Conservation (phyloP, 306 rosid species). For the Acacia confusa region DNA sequence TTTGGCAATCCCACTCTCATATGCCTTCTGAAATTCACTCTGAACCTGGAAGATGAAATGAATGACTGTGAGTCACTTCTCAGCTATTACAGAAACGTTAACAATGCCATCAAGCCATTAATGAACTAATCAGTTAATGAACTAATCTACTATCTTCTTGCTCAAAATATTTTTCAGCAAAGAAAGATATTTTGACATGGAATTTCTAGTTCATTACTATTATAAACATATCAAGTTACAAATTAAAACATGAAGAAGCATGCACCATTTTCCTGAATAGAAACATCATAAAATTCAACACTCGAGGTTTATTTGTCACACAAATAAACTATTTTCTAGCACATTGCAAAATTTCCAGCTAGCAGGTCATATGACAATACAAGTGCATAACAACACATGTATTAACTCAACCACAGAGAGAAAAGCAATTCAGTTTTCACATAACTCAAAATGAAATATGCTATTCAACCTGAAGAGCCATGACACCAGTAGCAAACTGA, state of each 20-base stretch:
- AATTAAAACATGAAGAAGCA: slow-evolving; percentile 7
- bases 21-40: slow-evolving; percentile 92
- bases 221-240: slow-evolving; percentile 11
- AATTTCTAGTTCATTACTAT: background rate
- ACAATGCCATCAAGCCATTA: background rate
- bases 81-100: slow-evolving; percentile 9
- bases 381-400: background rate
- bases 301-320: background rate
- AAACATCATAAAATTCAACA: slow-evolving; percentile 1
- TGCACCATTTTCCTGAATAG: background rate
- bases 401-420: slow-evolving; percentile 13
- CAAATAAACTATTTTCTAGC: background rate
- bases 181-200: slow-evolving; percentile 5
- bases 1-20: slow-evolving; percentile 77
- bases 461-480: slow-evolving; percentile 92
- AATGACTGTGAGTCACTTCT: slow-evolving; percentile 24
- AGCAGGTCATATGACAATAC: background rate
- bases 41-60: slow-evolving; percentile 65
- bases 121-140: background rate
- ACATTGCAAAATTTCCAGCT: background rate
- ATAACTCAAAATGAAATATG: slow-evolving; percentile 23
- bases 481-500: slow-evolving; percentile 88
- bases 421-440: background rate
- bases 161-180: background rate
- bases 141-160: background rate